Evolutionary conservation across 169 alveolate genomes (phyloP).

Genomic region (Eimeria acervulina): DNA sequence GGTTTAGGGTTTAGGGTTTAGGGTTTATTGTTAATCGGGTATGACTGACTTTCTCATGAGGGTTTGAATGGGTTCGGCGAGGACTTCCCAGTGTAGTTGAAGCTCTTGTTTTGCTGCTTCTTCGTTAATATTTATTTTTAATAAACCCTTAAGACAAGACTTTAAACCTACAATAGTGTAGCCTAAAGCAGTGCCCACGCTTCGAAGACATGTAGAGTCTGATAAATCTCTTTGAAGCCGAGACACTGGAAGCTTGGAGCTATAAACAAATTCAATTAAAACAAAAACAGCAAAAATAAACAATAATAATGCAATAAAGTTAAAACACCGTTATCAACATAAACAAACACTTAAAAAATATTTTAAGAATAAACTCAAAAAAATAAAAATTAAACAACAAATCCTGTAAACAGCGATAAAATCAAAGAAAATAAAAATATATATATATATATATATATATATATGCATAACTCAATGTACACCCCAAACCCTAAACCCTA

Average conservation of each 20-base stretch:
- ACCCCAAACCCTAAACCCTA: not conserved
- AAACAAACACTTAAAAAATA: not conserved
- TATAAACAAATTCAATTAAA: constrained; percentile 27
- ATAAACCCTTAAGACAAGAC: constrained; percentile 92
- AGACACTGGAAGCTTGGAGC: constrained; percentile 95
- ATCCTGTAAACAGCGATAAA: too few species aligned
- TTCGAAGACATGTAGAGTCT: constrained; percentile 97
- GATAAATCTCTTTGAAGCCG: constrained; percentile 97
- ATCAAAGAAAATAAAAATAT: too few species aligned
- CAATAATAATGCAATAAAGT: too few species aligned
- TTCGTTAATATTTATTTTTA: constrained; percentile 90
- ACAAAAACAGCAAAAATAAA: not conserved
- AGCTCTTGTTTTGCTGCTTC: constrained; percentile 90
- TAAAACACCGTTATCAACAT: too few species aligned
- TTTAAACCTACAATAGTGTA: constrained; percentile 92
- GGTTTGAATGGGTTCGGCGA: constrained; percentile 97
- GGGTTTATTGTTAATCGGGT: constrained; percentile 3
- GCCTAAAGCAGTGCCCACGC: constrained; percentile 85
- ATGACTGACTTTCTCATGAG: constrained; percentile 90
- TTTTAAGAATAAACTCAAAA: not conserved
- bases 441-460: too few species aligned
- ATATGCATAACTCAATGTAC: too few species aligned
- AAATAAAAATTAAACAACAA: too few species aligned
- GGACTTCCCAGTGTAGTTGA: constrained; percentile 94
- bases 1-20: constrained; percentile 39